These are phyloP conservation scores for Balansia obtecta DNA, from an alignment of 2,329 filamentous ascomycete genomes.

Conservation along the genomic window DNA sequence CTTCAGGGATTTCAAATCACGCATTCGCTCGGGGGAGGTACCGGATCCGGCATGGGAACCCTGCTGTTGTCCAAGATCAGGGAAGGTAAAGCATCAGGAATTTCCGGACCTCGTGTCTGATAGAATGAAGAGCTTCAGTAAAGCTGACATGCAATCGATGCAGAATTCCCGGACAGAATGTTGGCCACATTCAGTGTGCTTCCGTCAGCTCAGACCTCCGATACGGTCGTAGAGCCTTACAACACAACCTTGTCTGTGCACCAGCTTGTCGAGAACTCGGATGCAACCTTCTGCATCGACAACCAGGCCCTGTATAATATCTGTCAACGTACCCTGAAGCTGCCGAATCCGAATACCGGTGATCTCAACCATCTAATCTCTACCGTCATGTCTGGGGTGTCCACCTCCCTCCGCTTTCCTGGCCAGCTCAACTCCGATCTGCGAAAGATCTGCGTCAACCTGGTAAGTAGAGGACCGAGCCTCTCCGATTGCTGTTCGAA, in stretches of 20 bases:
- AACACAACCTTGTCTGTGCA: conserved; percentile 98
- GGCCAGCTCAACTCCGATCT: conserved; percentile 99
- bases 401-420: conserved; percentile 96
- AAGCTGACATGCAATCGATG: not conserved
- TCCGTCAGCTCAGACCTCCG: conserved; percentile 96
- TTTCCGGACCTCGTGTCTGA: too few relatives aligned
- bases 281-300: conserved; percentile 99
- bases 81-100: conserved; percentile 35
- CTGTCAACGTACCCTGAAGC: conserved; percentile 99
- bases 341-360: conserved; percentile 94
- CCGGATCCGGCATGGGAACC: conserved; percentile 99
- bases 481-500: too few relatives aligned
- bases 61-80: conserved; percentile 99
- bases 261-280: conserved; percentile 99
- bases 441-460: conserved; percentile 98
- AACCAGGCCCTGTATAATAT: conserved; percentile 99
- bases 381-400: conserved; percentile 98
- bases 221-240: conserved; percentile 99
- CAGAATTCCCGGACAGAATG: conserved; percentile 97
- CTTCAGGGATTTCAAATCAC: conserved; percentile 99
- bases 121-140: not conserved
- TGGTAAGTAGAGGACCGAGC: conserved; percentile 23
- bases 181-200: conserved; percentile 99
- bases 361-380: conserved; percentile 99
- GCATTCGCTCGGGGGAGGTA: conserved; percentile 98